phyloP scores from a whole-genome alignment of 805 yeast species.

The Nakazawaea populi region DNA sequence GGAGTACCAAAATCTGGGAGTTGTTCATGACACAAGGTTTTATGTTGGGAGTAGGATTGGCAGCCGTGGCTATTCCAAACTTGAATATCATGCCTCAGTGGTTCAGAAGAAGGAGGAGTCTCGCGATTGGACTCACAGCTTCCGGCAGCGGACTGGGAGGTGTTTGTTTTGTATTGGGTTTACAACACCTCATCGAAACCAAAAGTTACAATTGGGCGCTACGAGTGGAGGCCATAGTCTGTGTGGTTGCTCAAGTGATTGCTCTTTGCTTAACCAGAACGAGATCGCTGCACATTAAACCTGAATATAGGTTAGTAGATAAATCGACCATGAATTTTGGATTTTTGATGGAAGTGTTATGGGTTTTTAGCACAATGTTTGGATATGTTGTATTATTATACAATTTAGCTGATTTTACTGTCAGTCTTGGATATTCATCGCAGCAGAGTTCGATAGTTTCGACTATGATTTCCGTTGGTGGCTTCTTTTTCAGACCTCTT shows the following conservation, averaged over 20 bases:
- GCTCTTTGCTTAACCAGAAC: conserved; percentile 31
- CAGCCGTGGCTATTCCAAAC: conserved; percentile 54
- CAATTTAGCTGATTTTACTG: conserved; percentile 53
- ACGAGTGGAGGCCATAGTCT: conserved; percentile 38
- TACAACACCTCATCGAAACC: conserved; percentile 35
- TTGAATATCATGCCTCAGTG: conserved; percentile 61
- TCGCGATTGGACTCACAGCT: conserved; percentile 41
- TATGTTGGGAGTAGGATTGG: conserved; percentile 51
- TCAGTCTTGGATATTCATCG: conserved; percentile 50
- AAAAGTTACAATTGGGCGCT: conserved; percentile 43
- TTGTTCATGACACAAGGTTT: conserved; percentile 65
- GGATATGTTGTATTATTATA: conserved; percentile 59
- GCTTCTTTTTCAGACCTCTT: conserved; percentile 47
- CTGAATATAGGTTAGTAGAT: conserved; percentile 36
- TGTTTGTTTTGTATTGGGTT: conserved; percentile 39
- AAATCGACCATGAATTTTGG: conserved; percentile 33
- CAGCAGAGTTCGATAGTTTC: conserved; percentile 52
- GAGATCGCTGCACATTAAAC: conserved; percentile 29
- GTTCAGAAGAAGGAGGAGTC: conserved; percentile 58
- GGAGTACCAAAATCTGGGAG: conserved; percentile 56
- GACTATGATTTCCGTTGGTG: conserved; percentile 57
- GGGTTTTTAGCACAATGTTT: conserved; percentile 42
- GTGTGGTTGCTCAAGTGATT: conserved; percentile 26
- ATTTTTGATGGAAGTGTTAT: conserved; percentile 33
- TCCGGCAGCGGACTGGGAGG: conserved; percentile 54